Evolutionary conservation across 176 grass and related monocot genomes (phyloP), one percentile per base, ranked within the genome.

Genomic region (Canna indica): DNA sequence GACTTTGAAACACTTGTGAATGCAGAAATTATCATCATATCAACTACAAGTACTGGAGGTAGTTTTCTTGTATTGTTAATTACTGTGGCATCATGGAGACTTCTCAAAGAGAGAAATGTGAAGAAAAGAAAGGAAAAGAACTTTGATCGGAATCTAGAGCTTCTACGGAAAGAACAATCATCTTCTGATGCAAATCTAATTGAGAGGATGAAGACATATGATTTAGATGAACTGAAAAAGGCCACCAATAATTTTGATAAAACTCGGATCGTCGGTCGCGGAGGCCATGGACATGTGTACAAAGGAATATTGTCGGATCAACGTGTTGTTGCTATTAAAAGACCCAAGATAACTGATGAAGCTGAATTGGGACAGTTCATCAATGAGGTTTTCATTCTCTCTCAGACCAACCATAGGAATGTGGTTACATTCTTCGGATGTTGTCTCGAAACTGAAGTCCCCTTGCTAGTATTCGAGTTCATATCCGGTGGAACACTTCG

Each of bases 161-260:
- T 61, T 18, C 15, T 61, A 32, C 10, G 29, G 16, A 31, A 31
- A 61, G 59, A 61, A 2, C 59, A 61, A 30, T 29, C 24, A 14
- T 61, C 22, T 17, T 61, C 59, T 7, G 24, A 61, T 17, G 59
- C 12, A 17, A n/a, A 13, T 61, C 59, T 83, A 36, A 69, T 76
- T 27, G 64, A 83, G 50, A 76, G 4, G 47, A 87, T 83, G 77
- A 81, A 1, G 0, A 67, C 81, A 7, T 83, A 73, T 56, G 47
- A 5, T 3, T 64, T 83, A 74, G 77, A 50, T 26, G 81, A 80
- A 59, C 73, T 77, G 1, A n/a, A 26, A 35, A 17, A 71, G 15
- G 80, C 80, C 0, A 79, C 68, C 4, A 56, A 65, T n/a, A 64
- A 54, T 44, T 79, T 79, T 1, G 44, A 62, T 4, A 58, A 79